A percentile compares a stretch with the other conserved stretches of the same genome.
Conservation (phyloP, 176 grass and related monocot species). For the Aechmea fasciata region DNA sequence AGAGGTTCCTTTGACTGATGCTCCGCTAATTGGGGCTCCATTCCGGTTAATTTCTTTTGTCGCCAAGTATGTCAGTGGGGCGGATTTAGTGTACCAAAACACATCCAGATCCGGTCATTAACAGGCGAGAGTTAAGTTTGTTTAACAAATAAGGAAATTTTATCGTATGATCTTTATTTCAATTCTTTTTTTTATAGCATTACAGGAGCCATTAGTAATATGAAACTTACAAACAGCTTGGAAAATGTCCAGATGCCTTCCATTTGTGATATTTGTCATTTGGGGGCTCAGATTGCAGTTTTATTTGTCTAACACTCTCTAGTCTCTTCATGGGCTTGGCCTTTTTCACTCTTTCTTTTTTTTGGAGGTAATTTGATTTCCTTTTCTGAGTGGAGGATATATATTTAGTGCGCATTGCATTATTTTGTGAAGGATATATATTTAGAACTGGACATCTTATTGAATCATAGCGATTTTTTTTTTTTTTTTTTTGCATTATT, state of each 20-base stretch:
- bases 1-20: constrained; percentile 57
- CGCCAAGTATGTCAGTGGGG: constrained; percentile 75
- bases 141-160: background rate
- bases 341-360: background rate
- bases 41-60: constrained; percentile 91
- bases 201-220: background rate
- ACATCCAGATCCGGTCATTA: constrained; percentile 2
- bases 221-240: background rate
- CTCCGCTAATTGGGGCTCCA: constrained; percentile 74
- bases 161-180: background rate
- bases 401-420: background rate
- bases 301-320: background rate
- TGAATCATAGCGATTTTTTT: too few relatives aligned
- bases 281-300: background rate
- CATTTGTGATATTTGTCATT: background rate
- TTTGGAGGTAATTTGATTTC: too few relatives aligned
- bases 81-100: constrained; percentile 68
- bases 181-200: constrained; percentile 4
- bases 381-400: too few relatives aligned
- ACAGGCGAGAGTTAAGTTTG: constrained; percentile 9
- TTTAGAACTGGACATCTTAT: too few relatives aligned
- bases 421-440: background rate
- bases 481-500: too few relatives aligned
- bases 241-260: background rate
- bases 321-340: background rate